Evolutionary conservation across 1,139 yeast species (phyloP).

Genomic region (Debaryomycetaceae sp.): DNA sequence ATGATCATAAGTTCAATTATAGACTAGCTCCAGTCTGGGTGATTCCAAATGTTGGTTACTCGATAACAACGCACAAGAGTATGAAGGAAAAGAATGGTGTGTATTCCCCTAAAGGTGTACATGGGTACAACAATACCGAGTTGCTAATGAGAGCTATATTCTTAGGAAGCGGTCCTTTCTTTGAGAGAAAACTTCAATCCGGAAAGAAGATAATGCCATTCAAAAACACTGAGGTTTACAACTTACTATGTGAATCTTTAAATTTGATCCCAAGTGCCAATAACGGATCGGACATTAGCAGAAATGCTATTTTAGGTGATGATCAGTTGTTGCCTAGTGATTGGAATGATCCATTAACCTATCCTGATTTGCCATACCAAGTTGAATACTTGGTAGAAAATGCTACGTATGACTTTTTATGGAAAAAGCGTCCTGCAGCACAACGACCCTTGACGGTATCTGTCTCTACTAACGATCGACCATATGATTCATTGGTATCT

Average conservation of each 20-base stretch:
- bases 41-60: constrained; percentile 77
- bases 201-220: constrained; percentile 55
- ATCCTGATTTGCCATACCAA: constrained; percentile 58
- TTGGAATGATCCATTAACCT: constrained; percentile 54
- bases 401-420: constrained; percentile 54
- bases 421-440: constrained; percentile 21
- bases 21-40: constrained; percentile 86
- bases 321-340: constrained; percentile 35
- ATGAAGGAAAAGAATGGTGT: constrained; percentile 47
- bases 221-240: constrained; percentile 68
- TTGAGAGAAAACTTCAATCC: constrained; percentile 28
- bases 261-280: constrained; percentile 54
- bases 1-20: constrained; percentile 43
- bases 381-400: constrained; percentile 43
- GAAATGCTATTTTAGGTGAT: constrained; percentile 16
- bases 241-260: constrained; percentile 68
- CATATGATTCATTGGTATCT: constrained; percentile 23
- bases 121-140: constrained; percentile 78
- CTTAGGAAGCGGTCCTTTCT: constrained; percentile 78
- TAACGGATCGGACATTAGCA: constrained; percentile 47
- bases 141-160: constrained; percentile 81
- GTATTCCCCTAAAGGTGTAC: constrained; percentile 71
- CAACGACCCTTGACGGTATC: constrained; percentile 12
- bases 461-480: constrained; percentile 19
- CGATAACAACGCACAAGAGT: constrained; percentile 61